phyloP scores from a whole-genome alignment of 176 grass and related monocot species.

The Ampelocalamus luodianensis region DNA sequence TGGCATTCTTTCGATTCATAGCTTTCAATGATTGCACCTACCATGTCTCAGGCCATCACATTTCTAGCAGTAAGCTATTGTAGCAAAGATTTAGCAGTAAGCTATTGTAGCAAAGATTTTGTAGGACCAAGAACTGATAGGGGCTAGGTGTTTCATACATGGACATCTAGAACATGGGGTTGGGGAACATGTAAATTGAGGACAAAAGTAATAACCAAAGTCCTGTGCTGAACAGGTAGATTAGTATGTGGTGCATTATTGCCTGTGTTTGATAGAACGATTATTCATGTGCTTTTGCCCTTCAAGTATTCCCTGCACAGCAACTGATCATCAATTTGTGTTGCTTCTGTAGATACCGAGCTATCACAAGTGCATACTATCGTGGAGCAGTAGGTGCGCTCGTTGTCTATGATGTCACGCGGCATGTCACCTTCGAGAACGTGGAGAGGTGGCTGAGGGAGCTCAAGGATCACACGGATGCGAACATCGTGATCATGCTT shows the following conservation, averaged over 20 bases:
- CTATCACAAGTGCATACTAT: slow-evolving; percentile 76
- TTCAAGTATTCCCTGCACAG: neutral
- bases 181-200: neutral
- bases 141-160: neutral
- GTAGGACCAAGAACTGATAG: slow-evolving; percentile 4
- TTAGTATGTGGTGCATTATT: neutral
- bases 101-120: slow-evolving; percentile 20
- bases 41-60: neutral
- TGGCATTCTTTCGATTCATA: neutral
- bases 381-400: slow-evolving; percentile 64
- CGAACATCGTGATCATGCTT: slow-evolving; percentile 74
- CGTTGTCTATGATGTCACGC: slow-evolving; percentile 59
- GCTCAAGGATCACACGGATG: slow-evolving; percentile 65
- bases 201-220: neutral
- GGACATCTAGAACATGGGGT: neutral
- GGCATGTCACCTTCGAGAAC: slow-evolving; percentile 72
- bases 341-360: slow-evolving; percentile 54
- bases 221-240: slow-evolving; percentile 18
- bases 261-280: neutral
- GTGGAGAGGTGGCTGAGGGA: slow-evolving; percentile 74
- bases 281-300: neutral
- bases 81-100: neutral
- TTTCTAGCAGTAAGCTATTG: slow-evolving; percentile 2
- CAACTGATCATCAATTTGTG: neutral
- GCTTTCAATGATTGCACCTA: neutral